Evolutionary conservation across 1,284 basidiomycete genomes (phyloP), one percentile per base, ranked within the genome.

Genomic region (Apiotrichum porosum): DNA sequence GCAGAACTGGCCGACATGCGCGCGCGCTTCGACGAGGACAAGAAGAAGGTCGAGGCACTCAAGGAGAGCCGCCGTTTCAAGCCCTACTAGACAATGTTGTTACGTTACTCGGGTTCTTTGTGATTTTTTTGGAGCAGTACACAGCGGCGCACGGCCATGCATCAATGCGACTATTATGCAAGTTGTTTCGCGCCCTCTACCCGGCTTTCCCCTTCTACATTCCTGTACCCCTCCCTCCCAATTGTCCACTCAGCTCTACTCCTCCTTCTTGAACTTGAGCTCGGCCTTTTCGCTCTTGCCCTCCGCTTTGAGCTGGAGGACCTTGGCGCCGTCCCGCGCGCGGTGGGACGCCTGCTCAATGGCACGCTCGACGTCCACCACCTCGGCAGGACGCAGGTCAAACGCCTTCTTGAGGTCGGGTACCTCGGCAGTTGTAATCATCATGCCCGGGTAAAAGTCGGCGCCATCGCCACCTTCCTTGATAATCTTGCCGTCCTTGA

Each of bases 11-110:
- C 89, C 65, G 81, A 88, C 53, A 75, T 93, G 48, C 86, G 87
- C 65, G 79, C 77, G 58, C 84, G 82, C 59, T 93, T 88, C 79
- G 86, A 90, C 62, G 81, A 82, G 58, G 89, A 92, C 78, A 88
- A 87, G 75, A 82, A 80, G n/a, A 88, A 86, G 62, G 81, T 92
- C 47, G 86, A 86, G 62, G 84, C 85, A 62, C 74, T 91, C 62
- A 89, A 86, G 72, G 79, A 81, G 43, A 82, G 83, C 28, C 79
- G 83, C 58, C 78, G 82, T 45, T 92, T 88, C 81, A 90, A 82
- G 68, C 88, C 88, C 13, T 93, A 93, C 69, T 92, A 71, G 58
- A 28, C 26, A 28, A 12, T 28, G 8, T 28, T 28, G 6, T 6
- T 19, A 14, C 21, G 35, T 12, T 3, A 12, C 34, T 21, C 17